Conservation (phyloP, 768 basidiomycete species). For the Sporobolomyces pararoseus region DNA sequence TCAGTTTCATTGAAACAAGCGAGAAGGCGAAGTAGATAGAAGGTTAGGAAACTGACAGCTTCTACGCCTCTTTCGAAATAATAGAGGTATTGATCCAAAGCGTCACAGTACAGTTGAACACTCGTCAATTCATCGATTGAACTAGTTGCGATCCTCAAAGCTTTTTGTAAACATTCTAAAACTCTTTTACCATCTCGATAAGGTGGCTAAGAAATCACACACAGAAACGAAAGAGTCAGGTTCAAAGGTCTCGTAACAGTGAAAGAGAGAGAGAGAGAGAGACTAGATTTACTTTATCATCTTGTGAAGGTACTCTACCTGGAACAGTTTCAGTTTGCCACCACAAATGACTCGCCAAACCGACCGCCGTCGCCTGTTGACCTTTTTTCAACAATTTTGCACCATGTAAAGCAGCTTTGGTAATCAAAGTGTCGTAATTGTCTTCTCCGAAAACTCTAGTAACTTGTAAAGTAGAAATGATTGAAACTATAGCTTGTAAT, state of each 20-base stretch:
- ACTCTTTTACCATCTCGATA: conserved; percentile 89
- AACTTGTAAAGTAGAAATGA: conserved; percentile 84
- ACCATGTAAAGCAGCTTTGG: conserved; percentile 96
- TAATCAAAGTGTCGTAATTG: conserved; percentile 95
- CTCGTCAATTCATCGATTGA: conserved; percentile 96
- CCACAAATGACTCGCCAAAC: conserved; percentile 94
- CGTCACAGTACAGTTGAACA: conserved; percentile 91
- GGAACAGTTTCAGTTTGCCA: conserved; percentile 78
- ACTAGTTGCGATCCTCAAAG: conserved; percentile 89
- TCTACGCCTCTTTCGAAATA: conserved; percentile 91
- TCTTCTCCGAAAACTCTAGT: conserved; percentile 88
- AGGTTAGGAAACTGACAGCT: conserved; percentile 61
- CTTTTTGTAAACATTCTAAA: conserved; percentile 94
- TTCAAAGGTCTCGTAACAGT: too few species aligned
- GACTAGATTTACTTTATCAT: conserved; percentile 52
- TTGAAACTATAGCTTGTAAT: conserved; percentile 90
- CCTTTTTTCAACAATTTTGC: conserved; percentile 96
- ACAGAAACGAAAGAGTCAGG: neutral
- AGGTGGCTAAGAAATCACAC: conserved; percentile 46
- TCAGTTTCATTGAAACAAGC: neutral
- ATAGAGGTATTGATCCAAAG: conserved; percentile 90
- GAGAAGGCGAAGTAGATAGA: neutral
- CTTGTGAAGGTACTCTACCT: conserved; percentile 53
- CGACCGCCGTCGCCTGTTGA: conserved; percentile 91
- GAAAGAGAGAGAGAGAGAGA: neutral